A percentile compares a stretch with the other conserved stretches of the same genome.
Conservation (phyloP, 148 eudicot genomes). For the Diospyros lotus region DNA sequence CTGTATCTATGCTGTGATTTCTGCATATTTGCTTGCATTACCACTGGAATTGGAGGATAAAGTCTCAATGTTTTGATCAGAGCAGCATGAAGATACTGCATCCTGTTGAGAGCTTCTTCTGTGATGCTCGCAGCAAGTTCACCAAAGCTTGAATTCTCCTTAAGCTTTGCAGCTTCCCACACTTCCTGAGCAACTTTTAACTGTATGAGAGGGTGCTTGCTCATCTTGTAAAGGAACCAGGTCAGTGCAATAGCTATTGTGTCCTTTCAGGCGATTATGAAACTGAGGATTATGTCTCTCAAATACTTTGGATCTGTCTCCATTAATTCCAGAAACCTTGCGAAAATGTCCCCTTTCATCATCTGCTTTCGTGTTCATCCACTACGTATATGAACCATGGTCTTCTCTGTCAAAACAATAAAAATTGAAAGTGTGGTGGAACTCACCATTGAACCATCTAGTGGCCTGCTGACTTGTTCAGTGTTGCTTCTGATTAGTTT, state of each 20-base stretch:
- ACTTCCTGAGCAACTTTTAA: constrained; percentile 23
- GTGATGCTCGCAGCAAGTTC: constrained; percentile 9
- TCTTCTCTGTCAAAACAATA: too few species aligned
- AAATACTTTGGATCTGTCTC: constrained; percentile 28
- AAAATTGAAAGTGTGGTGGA: too few species aligned
- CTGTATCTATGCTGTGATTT: too few species aligned
- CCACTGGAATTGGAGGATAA: constrained; percentile 26
- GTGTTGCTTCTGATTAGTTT: constrained; percentile 12
- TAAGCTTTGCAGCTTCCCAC: constrained; percentile 13
- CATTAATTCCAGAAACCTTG: constrained; percentile 24
- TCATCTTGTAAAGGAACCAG: constrained; percentile 31
- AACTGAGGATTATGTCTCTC: constrained; percentile 24
- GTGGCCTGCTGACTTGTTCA: background rate
- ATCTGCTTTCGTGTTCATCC: too few species aligned
- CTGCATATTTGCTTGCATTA: background rate
- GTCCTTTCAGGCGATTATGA: constrained; percentile 31
- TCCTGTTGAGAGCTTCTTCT: constrained; percentile 20
- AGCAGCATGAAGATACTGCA: constrained; percentile 32
- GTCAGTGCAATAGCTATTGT: constrained; percentile 26
- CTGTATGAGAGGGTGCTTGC: constrained; percentile 23
- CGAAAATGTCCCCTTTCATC: constrained; percentile 18
- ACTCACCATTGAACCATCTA: too few species aligned
- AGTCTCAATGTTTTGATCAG: constrained; percentile 28
- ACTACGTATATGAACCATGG: too few species aligned
- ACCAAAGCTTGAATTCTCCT: background rate